These are phyloP conservation scores for Dimocarpus longan DNA, from an alignment of 345 rosid species.

Conservation along the genomic window DNA sequence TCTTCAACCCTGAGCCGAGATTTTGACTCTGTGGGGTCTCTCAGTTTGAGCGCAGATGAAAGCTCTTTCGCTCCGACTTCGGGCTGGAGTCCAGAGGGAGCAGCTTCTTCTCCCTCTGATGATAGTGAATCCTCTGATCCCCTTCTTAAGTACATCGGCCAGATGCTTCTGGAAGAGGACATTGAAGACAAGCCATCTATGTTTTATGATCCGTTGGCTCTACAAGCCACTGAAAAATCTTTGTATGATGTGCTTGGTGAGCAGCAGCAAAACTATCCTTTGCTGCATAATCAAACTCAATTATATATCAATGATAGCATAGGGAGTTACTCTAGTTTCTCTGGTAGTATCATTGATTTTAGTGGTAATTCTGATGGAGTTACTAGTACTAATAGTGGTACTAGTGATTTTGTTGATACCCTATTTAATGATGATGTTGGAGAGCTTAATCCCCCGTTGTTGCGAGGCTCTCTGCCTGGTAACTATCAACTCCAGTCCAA, in stretches of 20 bases:
- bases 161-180: slow-evolving; percentile 71
- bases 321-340: slow-evolving; percentile 25
- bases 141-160: slow-evolving; percentile 52
- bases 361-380: slow-evolving; percentile 23
- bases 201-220: slow-evolving; percentile 53
- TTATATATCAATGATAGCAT: slow-evolving; percentile 29
- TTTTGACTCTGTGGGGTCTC: slow-evolving; percentile 27
- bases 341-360: slow-evolving; percentile 34
- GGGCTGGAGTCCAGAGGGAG: slow-evolving; percentile 41
- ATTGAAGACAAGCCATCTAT: slow-evolving; percentile 53
- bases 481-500: slow-evolving; percentile 20
- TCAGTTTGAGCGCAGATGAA: slow-evolving; percentile 28
- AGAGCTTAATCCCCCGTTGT: slow-evolving; percentile 5
- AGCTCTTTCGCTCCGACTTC: slow-evolving; percentile 27
- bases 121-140: slow-evolving; percentile 52
- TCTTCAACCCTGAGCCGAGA: slow-evolving; percentile 23
- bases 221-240: slow-evolving; percentile 64
- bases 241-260: slow-evolving; percentile 49
- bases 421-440: slow-evolving; percentile 18
- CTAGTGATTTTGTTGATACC: slow-evolving; percentile 24
- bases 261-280: slow-evolving; percentile 21
- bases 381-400: slow-evolving; percentile 21
- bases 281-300: slow-evolving; percentile 27
- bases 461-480: slow-evolving; percentile 17
- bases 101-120: slow-evolving; percentile 38